phyloP scores from a whole-genome alignment of 441 rosid species.

The Mallotus repandus region DNA sequence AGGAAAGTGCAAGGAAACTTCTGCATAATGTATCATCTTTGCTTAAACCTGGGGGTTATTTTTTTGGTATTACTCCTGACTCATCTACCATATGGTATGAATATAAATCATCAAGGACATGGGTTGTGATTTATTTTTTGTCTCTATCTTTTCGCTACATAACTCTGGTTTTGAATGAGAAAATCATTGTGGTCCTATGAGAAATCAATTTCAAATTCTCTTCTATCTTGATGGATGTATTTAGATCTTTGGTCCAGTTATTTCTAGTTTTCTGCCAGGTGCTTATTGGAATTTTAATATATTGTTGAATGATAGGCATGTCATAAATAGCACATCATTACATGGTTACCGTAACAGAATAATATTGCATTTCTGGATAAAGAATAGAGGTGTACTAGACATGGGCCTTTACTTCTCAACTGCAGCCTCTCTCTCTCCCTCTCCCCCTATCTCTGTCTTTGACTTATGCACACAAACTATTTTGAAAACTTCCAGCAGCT shows the following conservation, averaged over 20 bases:
- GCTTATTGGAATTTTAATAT: not conserved
- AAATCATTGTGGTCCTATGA: not conserved
- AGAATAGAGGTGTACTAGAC: not conserved
- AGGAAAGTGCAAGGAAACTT: conserved; percentile 88
- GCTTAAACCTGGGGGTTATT: conserved; percentile 95
- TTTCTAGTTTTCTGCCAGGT: not conserved
- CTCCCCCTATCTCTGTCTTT: not conserved
- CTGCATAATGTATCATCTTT: conserved; percentile 74
- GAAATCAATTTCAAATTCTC: not conserved
- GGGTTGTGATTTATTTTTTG: not conserved
- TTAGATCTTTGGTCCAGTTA: not conserved
- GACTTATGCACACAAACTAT: not conserved
- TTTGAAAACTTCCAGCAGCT: not conserved
- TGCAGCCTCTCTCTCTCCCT: not conserved
- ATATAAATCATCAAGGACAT: conserved; percentile 20
- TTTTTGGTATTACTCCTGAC: conserved; percentile 94
- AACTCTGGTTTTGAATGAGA: not conserved
- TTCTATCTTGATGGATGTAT: not conserved
- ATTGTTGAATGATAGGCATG: not conserved
- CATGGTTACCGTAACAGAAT: not conserved
- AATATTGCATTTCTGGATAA: not conserved
- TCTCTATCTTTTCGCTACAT: not conserved
- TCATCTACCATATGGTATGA: conserved; percentile 97
- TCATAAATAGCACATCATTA: not conserved
- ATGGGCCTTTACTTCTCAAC: not conserved